Evolutionary conservation across 2,329 filamentous ascomycete genomes (phyloP).

Genomic region (Clathrospora elynae): DNA sequence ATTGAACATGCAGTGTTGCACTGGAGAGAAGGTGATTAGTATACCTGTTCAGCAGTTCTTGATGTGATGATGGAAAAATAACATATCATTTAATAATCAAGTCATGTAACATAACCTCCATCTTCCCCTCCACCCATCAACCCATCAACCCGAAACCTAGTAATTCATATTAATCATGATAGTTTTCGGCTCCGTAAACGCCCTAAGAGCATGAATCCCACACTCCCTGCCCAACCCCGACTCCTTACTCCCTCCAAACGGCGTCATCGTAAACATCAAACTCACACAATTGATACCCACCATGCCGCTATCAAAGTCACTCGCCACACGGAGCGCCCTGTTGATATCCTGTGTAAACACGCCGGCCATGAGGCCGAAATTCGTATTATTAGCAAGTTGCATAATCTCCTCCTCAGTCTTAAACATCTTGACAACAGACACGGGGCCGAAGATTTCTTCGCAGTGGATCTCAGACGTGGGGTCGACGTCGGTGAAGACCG

Average conservation of each 20-base stretch:
- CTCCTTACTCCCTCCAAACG: constrained; percentile 60
- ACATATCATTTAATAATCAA: too few species aligned
- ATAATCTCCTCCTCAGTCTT: constrained; percentile 50
- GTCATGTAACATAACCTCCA: background rate
- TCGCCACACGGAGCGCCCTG: constrained; percentile 40
- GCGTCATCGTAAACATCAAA: constrained; percentile 48
- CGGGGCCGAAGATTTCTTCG: constrained; percentile 49
- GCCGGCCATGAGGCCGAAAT: constrained; percentile 48
- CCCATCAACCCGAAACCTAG: constrained; percentile 18
- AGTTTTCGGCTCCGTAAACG: constrained; percentile 59
- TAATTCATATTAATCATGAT: constrained; percentile 54
- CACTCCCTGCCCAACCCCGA: constrained; percentile 58
- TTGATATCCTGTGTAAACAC: constrained; percentile 51
- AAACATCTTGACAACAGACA: constrained; percentile 44
- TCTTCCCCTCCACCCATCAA: too few species aligned
- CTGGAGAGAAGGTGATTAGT: too few species aligned
- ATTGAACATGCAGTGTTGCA: too few species aligned
- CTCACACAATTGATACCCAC: constrained; percentile 44
- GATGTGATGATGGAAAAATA: too few species aligned
- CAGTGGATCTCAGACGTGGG: constrained; percentile 43
- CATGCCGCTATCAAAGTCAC: constrained; percentile 44
- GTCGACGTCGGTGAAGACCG: constrained; percentile 45
- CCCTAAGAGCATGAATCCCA: constrained; percentile 54
- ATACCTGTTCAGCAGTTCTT: too few species aligned
- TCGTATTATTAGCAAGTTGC: constrained; percentile 46